Evolutionary conservation across 306 rosid species (phyloP), one percentile per base, ranked within the genome.

Genomic region (Vicia sativa): DNA sequence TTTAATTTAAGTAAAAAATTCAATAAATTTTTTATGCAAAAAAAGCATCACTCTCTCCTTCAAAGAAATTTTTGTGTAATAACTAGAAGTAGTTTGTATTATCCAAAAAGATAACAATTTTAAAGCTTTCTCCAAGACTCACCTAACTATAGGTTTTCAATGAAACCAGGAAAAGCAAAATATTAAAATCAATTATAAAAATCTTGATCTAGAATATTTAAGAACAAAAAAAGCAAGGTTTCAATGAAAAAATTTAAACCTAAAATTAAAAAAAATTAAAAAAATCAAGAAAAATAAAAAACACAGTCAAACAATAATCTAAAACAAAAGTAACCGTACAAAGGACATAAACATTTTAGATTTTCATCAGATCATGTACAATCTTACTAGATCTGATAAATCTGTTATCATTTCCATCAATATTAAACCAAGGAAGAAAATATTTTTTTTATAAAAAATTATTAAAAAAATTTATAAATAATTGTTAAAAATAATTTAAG

Each of bases 361-460:
- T 62, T 53, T 68, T 62, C 14, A 61, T 1, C 78, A 44, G 66
- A 78, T 67, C 72, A 62, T 62, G 54, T 48, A 49, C 62, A 57
- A 81, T 52, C 25, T 52, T 52, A 38, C 67, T 60, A 68, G 82
- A 78, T 73, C 82, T 73, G 76, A 44, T 37, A 62, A 45, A 73
- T 78, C 60, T 28, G 54, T 8, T 21, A 41, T 23, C 50, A 44
- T 46, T 46, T 49, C 0, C 25, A 64, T 15, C 63, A 62, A 31
- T 28, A 21, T 59, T 39, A 11, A 46, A 28, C 3, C 34, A 29
- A 21, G 2, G 23, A 29, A 29, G 9, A 54, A 53, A 54, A 11
- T 18, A 16, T 7, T 6, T 23, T 23, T 53, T 0, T 1, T 16
- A n/a, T 1, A 9, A 9, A 49, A 49, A 49, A 19, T 15, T 8